Evolutionary conservation across 1,284 basidiomycete genomes (phyloP).

Genomic region (Megacollybia platyphylla): DNA sequence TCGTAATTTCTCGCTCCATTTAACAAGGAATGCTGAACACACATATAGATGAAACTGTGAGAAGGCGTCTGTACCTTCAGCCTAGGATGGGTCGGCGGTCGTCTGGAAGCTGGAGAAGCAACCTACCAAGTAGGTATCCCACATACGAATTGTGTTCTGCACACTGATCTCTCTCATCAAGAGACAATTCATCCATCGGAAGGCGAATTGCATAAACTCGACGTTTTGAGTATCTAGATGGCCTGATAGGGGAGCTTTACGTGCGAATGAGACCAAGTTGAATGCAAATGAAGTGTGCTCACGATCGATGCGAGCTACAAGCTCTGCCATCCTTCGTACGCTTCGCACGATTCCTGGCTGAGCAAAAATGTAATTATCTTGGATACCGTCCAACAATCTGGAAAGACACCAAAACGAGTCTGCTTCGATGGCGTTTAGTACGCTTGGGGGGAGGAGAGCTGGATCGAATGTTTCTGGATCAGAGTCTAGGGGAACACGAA

Average conservation of each 20-base stretch:
- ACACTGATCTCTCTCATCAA: conserved; percentile 95
- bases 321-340: conserved; percentile 84
- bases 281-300: conserved; percentile 13
- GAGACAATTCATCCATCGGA: conserved; percentile 97
- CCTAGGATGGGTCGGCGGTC: conserved; percentile 29
- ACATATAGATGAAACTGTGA: conserved; percentile 96
- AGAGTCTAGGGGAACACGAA: conserved; percentile 37
- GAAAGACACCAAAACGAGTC: conserved; percentile 97
- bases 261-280: conserved; percentile 1
- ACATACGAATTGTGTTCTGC: conserved; percentile 93
- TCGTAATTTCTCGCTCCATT: conserved; percentile 82
- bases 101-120: conserved; percentile 1
- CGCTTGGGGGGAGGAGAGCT: conserved; percentile 50
- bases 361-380: conserved; percentile 92
- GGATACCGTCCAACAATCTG: conserved; percentile 87
- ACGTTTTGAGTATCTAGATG: conserved; percentile 86
- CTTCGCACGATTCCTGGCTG: conserved; percentile 92
- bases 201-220: conserved; percentile 98
- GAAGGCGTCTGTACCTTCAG: conserved; percentile 90
- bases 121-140: conserved; percentile 93
- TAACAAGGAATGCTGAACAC: conserved; percentile 87
- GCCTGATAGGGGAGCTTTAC: conserved; percentile 62
- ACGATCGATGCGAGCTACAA: conserved; percentile 89
- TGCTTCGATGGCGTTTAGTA: conserved; percentile 80
- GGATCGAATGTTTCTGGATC: conserved; percentile 85